A percentile compares a stretch with the other conserved stretches of the same genome.
These are phyloP conservation scores for Epichloe sp. DNA, from an alignment of 2,329 filamentous ascomycete species.

Conservation along the genomic window DNA sequence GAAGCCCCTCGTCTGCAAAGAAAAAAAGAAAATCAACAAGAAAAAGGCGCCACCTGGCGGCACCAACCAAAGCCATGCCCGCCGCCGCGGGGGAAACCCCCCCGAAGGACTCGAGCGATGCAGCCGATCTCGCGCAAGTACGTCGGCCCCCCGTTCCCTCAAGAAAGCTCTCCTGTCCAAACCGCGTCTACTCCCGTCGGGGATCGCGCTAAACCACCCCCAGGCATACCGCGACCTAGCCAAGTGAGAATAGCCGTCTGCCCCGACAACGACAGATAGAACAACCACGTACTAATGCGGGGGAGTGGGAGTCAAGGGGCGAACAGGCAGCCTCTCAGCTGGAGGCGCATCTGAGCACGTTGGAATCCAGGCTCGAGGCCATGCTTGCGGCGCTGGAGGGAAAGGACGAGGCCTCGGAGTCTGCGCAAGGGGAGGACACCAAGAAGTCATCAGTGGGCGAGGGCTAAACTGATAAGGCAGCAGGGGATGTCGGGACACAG, in stretches of 20 bases:
- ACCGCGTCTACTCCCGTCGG: too few relatives aligned
- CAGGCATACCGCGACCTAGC: constrained; percentile 10
- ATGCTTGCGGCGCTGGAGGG: constrained; percentile 36
- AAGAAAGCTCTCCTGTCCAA: too few relatives aligned
- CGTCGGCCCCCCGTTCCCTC: not conserved
- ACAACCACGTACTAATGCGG: too few relatives aligned
- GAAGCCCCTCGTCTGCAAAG: too few relatives aligned
- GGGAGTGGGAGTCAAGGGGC: constrained; percentile 26
- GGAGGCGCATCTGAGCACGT: constrained; percentile 36
- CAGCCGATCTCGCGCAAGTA: not conserved
- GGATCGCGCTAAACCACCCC: not conserved
- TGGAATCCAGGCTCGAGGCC: constrained; percentile 43
- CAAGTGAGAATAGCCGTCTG: constrained; percentile 5
- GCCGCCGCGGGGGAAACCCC: not conserved
- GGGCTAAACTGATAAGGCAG: too few relatives aligned
- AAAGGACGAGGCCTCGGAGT: not conserved
- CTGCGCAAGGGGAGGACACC: not conserved
- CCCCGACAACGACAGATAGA: not conserved
- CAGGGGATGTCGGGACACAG: too few relatives aligned
- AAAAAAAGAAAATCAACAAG: accelerated
- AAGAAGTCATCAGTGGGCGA: not conserved
- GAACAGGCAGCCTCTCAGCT: constrained; percentile 40
- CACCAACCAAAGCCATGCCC: not conserved
- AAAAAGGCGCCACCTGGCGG: too few relatives aligned
- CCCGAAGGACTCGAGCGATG: not conserved